Base-by-base conservation (phyloP, 2,329 filamentous ascomycete genomes). In the Fusarium sp. region DNA sequence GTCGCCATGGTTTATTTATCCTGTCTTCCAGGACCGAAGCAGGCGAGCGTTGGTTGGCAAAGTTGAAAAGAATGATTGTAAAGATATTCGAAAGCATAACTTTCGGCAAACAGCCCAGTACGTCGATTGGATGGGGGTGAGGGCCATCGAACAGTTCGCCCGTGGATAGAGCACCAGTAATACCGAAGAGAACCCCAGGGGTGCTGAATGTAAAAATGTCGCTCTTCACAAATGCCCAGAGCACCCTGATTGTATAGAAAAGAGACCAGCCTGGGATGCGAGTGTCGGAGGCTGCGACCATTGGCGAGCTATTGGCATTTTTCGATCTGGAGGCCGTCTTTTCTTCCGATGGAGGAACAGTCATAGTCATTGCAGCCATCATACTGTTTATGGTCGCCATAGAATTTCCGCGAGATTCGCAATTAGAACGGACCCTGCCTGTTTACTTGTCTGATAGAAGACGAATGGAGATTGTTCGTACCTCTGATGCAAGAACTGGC, bases 281-380 rank as follows among this genome's bases (percentile, higher is more conserved):
- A n/a, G 34, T 0, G 16, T 11, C 0, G 34, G 34, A 11, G 0
- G 18, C 9, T 11, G 1, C 1, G 34, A 37, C 9, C 1, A 1
- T 6, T 11, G 34, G 16, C 9, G 34, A 11, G 34, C 9, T 1
- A n/a, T 11, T 0, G 9, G 9, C 0, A n/a, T 37, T n/a, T 9
- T n/a, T n/a, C 9, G 16, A 7, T n/a, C 0, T n/a, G 0, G 0
- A 11, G 34, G 5, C 3, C 1, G 34, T 37, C 16, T n/a, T 37
- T 0, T 37, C 34, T 37, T 37, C 3, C 18, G 1, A 37, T 37
- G 5, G n/a, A n/a, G n/a, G n/a, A n/a, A n/a, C n/a, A n/a, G n/a
- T n/a, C n/a, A n/a, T n/a, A n/a, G n/a, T n/a, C n/a, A n/a, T n/a
- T n/a, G n/a, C n/a, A n/a, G n/a, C n/a, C n/a, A n/a, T n/a, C n/a